A percentile compares a stretch with the other conserved stretches of the same genome.
phyloP scores from a whole-genome alignment of 1,284 basidiomycete species.

The Cutaneotrichosporon cutaneum region DNA sequence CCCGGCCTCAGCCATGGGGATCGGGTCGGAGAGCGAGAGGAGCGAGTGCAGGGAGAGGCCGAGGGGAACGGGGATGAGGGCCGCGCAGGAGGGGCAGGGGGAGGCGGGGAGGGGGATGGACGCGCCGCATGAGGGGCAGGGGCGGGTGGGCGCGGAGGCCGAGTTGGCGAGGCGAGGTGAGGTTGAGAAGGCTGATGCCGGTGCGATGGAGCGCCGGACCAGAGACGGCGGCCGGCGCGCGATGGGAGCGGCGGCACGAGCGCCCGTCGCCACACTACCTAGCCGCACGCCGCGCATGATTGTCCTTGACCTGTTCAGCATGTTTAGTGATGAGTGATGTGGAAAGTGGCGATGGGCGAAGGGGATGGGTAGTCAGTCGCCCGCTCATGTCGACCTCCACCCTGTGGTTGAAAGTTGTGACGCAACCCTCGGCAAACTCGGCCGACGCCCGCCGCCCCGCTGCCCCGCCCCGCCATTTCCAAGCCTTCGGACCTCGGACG shows the following conservation, averaged over 20 bases:
- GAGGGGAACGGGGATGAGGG: slow-evolving; percentile 40
- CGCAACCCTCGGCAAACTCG: slow-evolving; percentile 1
- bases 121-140: slow-evolving; percentile 37
- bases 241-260: background rate
- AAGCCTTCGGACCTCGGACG: background rate
- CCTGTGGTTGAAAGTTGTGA: background rate
- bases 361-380: background rate
- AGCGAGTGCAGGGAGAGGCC: slow-evolving; percentile 45
- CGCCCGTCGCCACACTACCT: background rate
- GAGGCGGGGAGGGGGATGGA: slow-evolving; percentile 37
- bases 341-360: background rate
- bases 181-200: background rate
- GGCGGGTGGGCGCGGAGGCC: slow-evolving; percentile 21
- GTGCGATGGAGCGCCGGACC: background rate
- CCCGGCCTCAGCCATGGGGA: slow-evolving; percentile 13
- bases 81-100: slow-evolving; percentile 45
- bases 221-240: no score
- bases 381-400: background rate
- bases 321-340: background rate
- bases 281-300: background rate
- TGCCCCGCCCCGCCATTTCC: no score
- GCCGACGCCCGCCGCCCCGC: background rate
- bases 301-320: background rate
- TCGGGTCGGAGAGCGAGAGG: slow-evolving; percentile 36
- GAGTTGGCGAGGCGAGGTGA: background rate